phyloP scores from a whole-genome alignment of 2,329 filamentous ascomycete species.

The Sordariomycetes sp. region DNA sequence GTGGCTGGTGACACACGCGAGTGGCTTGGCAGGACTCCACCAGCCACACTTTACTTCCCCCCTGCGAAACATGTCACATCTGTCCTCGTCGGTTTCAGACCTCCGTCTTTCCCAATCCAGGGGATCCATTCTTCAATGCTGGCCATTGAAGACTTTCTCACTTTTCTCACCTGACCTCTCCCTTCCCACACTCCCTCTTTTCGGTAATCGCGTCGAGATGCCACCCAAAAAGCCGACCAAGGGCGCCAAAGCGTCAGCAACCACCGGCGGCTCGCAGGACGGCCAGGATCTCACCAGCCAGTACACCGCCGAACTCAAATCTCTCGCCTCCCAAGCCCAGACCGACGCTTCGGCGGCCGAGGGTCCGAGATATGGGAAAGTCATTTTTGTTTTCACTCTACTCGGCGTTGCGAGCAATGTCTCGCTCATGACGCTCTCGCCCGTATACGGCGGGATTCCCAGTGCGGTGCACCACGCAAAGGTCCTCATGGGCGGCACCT shows the following conservation, averaged over 20 bases:
- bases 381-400: slow-evolving; percentile 18
- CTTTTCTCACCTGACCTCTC: background rate
- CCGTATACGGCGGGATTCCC: slow-evolving; percentile 81
- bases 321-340: background rate
- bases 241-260: background rate
- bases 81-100: background rate
- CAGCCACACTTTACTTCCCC: too few species aligned
- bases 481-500: slow-evolving; percentile 55
- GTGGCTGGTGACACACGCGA: too few species aligned
- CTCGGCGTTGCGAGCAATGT: slow-evolving; percentile 56
- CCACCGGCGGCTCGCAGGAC: background rate
- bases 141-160: background rate
- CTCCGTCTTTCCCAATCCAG: background rate
- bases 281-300: background rate
- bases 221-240: background rate
- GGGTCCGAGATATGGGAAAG: slow-evolving; percentile 22
- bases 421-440: slow-evolving; percentile 69
- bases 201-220: background rate
- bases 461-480: slow-evolving; percentile 62
- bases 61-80: too few species aligned
- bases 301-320: background rate
- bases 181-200: too few species aligned
- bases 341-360: slow-evolving; percentile 3
- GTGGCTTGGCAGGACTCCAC: too few species aligned
- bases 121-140: background rate